Conservation (phyloP, 2,329 filamentous ascomycete genomes). For the Colletotrichum sp. region DNA sequence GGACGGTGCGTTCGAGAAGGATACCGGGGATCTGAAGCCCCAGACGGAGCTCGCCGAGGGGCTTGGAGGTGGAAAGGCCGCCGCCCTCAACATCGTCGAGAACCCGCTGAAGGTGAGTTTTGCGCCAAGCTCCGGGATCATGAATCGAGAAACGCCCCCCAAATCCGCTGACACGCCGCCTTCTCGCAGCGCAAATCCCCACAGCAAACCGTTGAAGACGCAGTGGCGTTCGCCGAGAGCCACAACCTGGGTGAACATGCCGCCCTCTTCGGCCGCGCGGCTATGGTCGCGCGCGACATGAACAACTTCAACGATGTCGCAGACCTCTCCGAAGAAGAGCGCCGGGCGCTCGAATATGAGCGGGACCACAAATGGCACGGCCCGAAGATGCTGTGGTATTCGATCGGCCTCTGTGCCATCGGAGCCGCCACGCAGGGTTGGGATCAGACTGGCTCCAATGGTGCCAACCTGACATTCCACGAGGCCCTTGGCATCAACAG, state of each 20-base stretch:
- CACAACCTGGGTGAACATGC: conserved; percentile 54
- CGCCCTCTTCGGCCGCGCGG: conserved; percentile 42
- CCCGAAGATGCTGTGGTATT: conserved; percentile 43
- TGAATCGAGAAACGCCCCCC: background rate
- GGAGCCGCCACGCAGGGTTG: conserved; percentile 62
- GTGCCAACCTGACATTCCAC: conserved; percentile 67
- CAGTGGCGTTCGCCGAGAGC: conserved; percentile 53
- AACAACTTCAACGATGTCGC: conserved; percentile 28
- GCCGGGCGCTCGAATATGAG: conserved; percentile 39
- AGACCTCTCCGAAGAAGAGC: conserved; percentile 35
- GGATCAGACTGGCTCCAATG: conserved; percentile 69
- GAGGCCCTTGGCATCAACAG: conserved; percentile 41
- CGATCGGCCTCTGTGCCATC: conserved; percentile 59
- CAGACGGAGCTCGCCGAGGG: background rate
- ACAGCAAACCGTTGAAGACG: conserved; percentile 36
- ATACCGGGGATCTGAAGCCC: background rate
- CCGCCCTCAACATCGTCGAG: conserved; percentile 35
- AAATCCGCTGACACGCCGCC: background rate
- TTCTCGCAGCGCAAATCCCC: conserved; percentile 27
- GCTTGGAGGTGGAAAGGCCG: conserved; percentile 24
- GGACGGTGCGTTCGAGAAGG: background rate
- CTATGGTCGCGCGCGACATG: conserved; percentile 38
- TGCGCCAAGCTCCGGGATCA: background rate
- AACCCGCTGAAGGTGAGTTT: conserved; percentile 34
- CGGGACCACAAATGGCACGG: conserved; percentile 65